Evolutionary conservation across 192 early-diverging fungal species (phyloP).

Genomic region (Nowakowskiella sp.): DNA sequence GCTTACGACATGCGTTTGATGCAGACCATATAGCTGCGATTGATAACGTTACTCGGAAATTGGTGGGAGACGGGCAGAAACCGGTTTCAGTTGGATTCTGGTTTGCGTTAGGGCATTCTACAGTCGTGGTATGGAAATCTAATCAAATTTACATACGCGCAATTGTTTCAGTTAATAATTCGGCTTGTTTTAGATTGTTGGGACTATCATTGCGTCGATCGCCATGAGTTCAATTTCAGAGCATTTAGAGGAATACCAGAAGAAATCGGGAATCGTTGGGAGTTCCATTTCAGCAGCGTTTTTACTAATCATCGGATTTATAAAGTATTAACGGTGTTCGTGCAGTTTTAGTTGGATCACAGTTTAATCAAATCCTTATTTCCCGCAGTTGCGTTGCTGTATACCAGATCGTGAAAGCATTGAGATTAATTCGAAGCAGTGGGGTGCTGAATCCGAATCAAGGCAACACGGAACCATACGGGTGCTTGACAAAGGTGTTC

Average conservation of each 20-base stretch:
- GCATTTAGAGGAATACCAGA: slow-evolving; percentile 32
- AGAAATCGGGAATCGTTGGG: slow-evolving; percentile 48
- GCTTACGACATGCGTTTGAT: slow-evolving; percentile 25
- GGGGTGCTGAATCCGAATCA: not conserved
- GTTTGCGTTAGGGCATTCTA: slow-evolving; percentile 66
- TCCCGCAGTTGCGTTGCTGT: no score
- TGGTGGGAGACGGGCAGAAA: slow-evolving; percentile 28
- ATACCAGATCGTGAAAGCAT: not conserved
- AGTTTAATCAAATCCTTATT: no score
- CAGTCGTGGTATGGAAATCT: slow-evolving; percentile 49
- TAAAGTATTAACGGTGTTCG: slow-evolving; percentile 30
- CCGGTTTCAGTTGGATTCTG: slow-evolving; percentile 58
- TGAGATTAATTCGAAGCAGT: not conserved
- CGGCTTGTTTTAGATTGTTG: slow-evolving; percentile 16
- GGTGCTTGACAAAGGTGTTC: not conserved
- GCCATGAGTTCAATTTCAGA: slow-evolving; percentile 37
- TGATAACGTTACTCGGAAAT: slow-evolving; percentile 62
- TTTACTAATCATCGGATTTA: slow-evolving; percentile 46
- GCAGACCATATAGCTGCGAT: slow-evolving; percentile 65
- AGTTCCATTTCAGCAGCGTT: slow-evolving; percentile 51
- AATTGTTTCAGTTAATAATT: not conserved
- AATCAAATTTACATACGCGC: no score
- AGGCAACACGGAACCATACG: not conserved
- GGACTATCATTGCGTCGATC: slow-evolving; percentile 33
- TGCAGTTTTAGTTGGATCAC: no score